phyloP scores from a whole-genome alignment of 2,329 filamentous ascomycete species.

The Penicillium digitatum region DNA sequence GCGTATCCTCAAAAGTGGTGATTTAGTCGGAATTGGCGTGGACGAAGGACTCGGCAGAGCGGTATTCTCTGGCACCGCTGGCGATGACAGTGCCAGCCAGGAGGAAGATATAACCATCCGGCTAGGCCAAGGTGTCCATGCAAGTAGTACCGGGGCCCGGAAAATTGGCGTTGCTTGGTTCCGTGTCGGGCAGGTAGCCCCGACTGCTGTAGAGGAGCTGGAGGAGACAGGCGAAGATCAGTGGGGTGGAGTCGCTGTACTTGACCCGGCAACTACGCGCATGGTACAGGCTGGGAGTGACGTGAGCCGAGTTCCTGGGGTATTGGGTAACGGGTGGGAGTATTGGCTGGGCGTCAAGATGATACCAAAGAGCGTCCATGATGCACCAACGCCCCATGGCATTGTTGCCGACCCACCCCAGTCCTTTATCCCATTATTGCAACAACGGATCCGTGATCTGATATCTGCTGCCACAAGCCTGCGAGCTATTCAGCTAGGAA shows the following conservation, averaged over 20 bases:
- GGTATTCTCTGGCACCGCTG: slow-evolving; percentile 64
- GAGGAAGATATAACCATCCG: slow-evolving; percentile 64
- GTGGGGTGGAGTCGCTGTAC: slow-evolving; percentile 82
- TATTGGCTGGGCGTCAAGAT: slow-evolving; percentile 80
- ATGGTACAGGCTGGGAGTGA: slow-evolving; percentile 90
- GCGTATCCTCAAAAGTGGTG: slow-evolving; percentile 78
- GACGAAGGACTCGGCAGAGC: slow-evolving; percentile 80
- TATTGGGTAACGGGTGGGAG: slow-evolving; percentile 74
- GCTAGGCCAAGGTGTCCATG: slow-evolving; percentile 33
- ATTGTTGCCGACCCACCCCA: slow-evolving; percentile 38
- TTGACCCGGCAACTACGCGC: slow-evolving; percentile 80
- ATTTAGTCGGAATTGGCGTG: slow-evolving; percentile 82
- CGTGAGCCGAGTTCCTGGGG: slow-evolving; percentile 72
- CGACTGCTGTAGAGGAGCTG: slow-evolving; percentile 46
- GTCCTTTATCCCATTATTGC: slow-evolving; percentile 55
- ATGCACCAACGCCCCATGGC: slow-evolving; percentile 34
- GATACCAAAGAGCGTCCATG: slow-evolving; percentile 49
- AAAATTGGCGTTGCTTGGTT: slow-evolving; percentile 78
- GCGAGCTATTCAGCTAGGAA: slow-evolving; percentile 76
- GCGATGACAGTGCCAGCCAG: slow-evolving; percentile 55
- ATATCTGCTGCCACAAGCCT: slow-evolving; percentile 85
- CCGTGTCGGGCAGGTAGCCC: slow-evolving; percentile 70
- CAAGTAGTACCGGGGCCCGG: slow-evolving; percentile 39
- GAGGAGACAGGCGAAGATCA: slow-evolving; percentile 62
- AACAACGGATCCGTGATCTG: slow-evolving; percentile 73